Base-by-base conservation (phyloP, 768 basidiomycete genomes). In the Rhodocollybia butyracea region DNA sequence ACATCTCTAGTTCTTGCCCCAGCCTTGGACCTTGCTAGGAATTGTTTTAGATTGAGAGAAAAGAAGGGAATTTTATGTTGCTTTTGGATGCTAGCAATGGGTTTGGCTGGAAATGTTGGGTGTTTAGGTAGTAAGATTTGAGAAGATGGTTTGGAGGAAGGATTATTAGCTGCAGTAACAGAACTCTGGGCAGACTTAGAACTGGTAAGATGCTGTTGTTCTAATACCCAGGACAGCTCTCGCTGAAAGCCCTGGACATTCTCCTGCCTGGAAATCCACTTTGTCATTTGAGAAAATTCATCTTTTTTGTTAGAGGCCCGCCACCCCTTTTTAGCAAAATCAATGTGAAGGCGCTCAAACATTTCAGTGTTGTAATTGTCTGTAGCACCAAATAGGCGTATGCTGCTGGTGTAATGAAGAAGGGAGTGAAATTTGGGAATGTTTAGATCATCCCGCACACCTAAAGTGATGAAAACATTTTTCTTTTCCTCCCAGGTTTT, bases 391-490 rank as follows among this genome's bases (percentile, higher is more conserved):
- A 46, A 26, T 15, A 2, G 56, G 21, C 43, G 45, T 5, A 46
- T 46, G 7, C 13, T 12, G 12, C 22, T 5, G 11, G 21, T 12
- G 27, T 66, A 66, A 32, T 66, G 63, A 12, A 36, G 6, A 8
- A 66, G 42, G 5, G 48, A 56, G 51, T 67, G 64, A 12, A 66
- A 30, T 55, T 71, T 71, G 3, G 66, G 66, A 22, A 72, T 59
- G 34, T 66, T 61, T 45, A 71, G 68, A 34, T 69, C 45, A 4
- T 61, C 34, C 8, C 54, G 61, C 17, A 61, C 27, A 15, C 39
- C 53, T 6, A 34, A 27, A 3, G 57, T 51, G 7, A 62, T 30
- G 42, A 69, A 67, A 13, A 63, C 41, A 3, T 55, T 29, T 43
- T 66, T 64, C 36, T 61, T 24, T n/a, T 32, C 17, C 40, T 70